A percentile compares a stretch with the other conserved stretches of the same genome.
These are phyloP conservation scores for Poronia punctata DNA, from an alignment of 495 filamentous ascomycete species.

Conservation along the genomic window DNA sequence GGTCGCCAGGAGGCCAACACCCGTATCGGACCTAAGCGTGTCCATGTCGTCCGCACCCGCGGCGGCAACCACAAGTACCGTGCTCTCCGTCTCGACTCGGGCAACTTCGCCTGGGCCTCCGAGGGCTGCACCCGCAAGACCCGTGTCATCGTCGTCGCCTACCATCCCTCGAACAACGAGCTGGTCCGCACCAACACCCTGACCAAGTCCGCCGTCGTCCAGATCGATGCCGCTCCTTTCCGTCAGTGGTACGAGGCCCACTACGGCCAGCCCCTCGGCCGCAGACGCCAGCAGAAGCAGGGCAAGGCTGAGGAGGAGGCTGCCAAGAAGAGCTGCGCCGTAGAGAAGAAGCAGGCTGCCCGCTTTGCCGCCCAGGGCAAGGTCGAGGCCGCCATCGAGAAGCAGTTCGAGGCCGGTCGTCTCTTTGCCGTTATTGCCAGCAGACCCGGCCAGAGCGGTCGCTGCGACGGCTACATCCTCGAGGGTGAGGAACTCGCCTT, in stretches of 20 bases:
- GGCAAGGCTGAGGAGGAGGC: constrained; percentile 53
- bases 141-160: constrained; percentile 95
- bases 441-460: constrained; percentile 92
- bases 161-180: constrained; percentile 99
- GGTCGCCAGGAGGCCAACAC: constrained; percentile 99
- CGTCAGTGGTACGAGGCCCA: constrained; percentile 99
- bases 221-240: constrained; percentile 97
- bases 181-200: constrained; percentile 99
- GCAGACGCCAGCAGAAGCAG: constrained; percentile 79
- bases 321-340: constrained; percentile 81
- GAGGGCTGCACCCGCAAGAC: constrained; percentile 96
- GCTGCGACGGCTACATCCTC: constrained; percentile 93
- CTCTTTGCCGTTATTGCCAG: constrained; percentile 86
- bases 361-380: constrained; percentile 77
- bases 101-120: constrained; percentile 99
- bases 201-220: constrained; percentile 96
- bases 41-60: constrained; percentile 97
- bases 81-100: constrained; percentile 95
- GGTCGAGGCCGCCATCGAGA: constrained; percentile 86
- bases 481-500: constrained; percentile 99
- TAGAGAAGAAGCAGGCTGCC: constrained; percentile 91
- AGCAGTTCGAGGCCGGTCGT: constrained; percentile 98
- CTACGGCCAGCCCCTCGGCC: constrained; percentile 85
- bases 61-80: constrained; percentile 99
- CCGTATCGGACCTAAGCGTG: constrained; percentile 96